These are phyloP conservation scores for Penicillium sp. DNA, from an alignment of 2,329 filamentous ascomycete species.

Conservation along the genomic window DNA sequence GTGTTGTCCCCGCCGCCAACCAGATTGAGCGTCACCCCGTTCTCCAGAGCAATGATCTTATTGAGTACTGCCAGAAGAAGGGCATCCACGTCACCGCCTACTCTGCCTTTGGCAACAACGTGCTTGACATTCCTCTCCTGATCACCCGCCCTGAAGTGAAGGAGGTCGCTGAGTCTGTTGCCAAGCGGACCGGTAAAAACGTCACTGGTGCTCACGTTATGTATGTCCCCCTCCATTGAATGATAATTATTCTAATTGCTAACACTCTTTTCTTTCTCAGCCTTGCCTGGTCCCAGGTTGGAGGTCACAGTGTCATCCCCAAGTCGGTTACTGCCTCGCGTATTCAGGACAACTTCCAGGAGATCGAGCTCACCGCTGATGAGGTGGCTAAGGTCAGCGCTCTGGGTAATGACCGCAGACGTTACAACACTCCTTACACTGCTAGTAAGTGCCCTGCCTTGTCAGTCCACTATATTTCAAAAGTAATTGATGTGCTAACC, in stretches of 20 bases:
- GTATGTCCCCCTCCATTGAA: constrained; percentile 15
- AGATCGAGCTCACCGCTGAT: constrained; percentile 40
- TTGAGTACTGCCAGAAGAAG: constrained; percentile 59
- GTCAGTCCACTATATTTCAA: too few species aligned
- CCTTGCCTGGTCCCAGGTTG: constrained; percentile 43
- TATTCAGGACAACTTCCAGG: constrained; percentile 46
- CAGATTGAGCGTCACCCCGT: constrained; percentile 72
- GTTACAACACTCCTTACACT: constrained; percentile 39
- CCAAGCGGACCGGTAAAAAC: constrained; percentile 34
- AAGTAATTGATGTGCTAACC: constrained; percentile 1
- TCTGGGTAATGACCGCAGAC: constrained; percentile 35
- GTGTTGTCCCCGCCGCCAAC: constrained; percentile 64
- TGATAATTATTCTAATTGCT: not conserved
- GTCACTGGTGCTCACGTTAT: constrained; percentile 41
- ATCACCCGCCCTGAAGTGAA: constrained; percentile 63
- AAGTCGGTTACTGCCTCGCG: constrained; percentile 46
- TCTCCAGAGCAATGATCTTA: constrained; percentile 61
- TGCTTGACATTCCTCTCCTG: constrained; percentile 63
- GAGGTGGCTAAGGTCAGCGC: constrained; percentile 38
- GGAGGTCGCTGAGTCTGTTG: constrained; percentile 62
- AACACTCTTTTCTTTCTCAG: constrained; percentile 10
- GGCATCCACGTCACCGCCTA: constrained; percentile 65
- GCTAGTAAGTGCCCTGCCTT: constrained; percentile 23
- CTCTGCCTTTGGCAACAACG: constrained; percentile 62
- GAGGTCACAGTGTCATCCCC: constrained; percentile 43